Percentiles rank a stretch among this genome's conserved stretches.
Conservation (phyloP, 225 moss, liverwort and hornwort species). For the Polytrichum formosum region DNA sequence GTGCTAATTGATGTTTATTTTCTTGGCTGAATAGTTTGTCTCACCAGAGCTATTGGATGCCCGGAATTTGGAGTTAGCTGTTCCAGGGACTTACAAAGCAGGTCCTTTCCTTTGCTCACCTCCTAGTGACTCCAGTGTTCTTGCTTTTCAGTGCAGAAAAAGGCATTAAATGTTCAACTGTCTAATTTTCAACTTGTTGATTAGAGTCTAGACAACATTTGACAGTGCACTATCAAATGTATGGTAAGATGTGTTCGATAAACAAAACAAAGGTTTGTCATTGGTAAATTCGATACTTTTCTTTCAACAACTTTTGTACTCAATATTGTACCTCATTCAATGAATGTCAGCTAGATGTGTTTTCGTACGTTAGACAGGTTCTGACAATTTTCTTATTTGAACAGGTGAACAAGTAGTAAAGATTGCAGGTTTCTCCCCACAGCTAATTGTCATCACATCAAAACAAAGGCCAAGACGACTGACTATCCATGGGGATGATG, state of each 20-base stretch:
- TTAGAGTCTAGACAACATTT: too few relatives aligned
- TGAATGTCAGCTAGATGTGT: neutral
- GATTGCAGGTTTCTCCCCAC: conserved; percentile 75
- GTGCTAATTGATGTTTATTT: neutral
- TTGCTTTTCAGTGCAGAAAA: too few relatives aligned
- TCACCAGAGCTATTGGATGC: conserved; percentile 88
- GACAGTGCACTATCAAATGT: too few relatives aligned
- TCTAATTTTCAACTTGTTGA: too few relatives aligned
- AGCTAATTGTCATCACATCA: conserved; percentile 88
- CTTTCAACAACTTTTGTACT: too few relatives aligned
- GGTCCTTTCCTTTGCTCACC: conserved; percentile 30
- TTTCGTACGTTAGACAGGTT: neutral
- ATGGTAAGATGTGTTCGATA: too few relatives aligned
- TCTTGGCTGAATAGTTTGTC: conserved; percentile 56
- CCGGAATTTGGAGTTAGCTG: conserved; percentile 85
- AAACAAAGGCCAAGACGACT: conserved; percentile 93
- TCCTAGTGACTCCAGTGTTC: neutral
- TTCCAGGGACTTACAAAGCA: conserved; percentile 93
- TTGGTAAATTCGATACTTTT: too few relatives aligned
- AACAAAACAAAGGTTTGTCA: too few relatives aligned
- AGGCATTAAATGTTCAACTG: too few relatives aligned
- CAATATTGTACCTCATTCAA: too few relatives aligned
- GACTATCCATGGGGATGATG: conserved; percentile 96
- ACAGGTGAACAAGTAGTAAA: conserved; percentile 78
- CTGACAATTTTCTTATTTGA: conserved; percentile 4